Evolutionary conservation across 495 filamentous ascomycete species (phyloP), one percentile per base, ranked within the genome.

Genomic region (Collariella sp.): DNA sequence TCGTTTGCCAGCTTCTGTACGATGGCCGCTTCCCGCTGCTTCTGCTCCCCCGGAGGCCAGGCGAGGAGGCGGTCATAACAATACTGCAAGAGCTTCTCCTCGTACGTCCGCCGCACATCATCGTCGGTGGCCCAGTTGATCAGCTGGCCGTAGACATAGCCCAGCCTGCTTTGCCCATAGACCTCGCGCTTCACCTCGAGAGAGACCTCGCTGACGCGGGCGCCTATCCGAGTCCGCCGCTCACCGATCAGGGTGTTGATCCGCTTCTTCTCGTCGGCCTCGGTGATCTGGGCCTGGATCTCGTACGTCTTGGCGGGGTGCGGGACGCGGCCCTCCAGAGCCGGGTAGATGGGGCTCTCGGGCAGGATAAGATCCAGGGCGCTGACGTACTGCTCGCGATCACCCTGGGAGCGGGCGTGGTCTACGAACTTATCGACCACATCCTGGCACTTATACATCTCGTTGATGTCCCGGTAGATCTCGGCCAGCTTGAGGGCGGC

Each of bases 191-290:
- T 95, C 31, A 96, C 93, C 50, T 96, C 89, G 15, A 80, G 61
- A 0, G 83, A 93, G 31, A 96, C 89, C 52, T 95, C 86, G 23
- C 78, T 84, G 54, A 91, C 74, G 24, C 79, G 84, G 19, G 90
- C 89, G 42, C 93, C 94, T 12, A 98, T 78, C 18, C 93, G 82
- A 19, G 91, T 95, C 46, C 90, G 80, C 12, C 93, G 81, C 63
- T 91, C 88, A 18, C 84, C 89, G 58, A 97, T 95, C 50, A 95
- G 82, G 19, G 82, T 86, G 65, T 96, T 96, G 64, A 96, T 93
- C 26, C 79, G 83, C 65, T 93, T 87, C 61, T 85, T 93, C 67
- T 98, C 94, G 36, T 94, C 89, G 0, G 78, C 65, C 62, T 97
- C 93, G 15, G 85, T 76, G 47, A 96, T 84, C 46, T 95, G 83